A percentile compares a stretch with the other conserved stretches of the same genome.
phyloP scores from a whole-genome alignment of 2,329 filamentous ascomycete genomes.

The Sclerotinia borealis region DNA sequence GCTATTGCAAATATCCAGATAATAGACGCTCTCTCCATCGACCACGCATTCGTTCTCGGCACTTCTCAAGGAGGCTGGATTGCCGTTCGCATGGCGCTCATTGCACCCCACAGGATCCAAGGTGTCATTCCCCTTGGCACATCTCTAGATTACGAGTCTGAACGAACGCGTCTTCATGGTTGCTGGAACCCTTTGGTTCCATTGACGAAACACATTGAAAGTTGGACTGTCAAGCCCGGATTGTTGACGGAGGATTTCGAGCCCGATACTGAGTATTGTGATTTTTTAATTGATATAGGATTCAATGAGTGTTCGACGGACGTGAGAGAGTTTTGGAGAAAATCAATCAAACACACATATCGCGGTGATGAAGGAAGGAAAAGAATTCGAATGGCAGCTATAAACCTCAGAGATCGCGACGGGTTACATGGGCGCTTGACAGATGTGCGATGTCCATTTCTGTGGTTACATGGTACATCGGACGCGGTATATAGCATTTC shows the following conservation, averaged over 20 bases:
- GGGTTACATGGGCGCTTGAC: slow-evolving; percentile 41
- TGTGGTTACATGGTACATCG: slow-evolving; percentile 40
- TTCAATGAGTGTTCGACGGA: slow-evolving; percentile 38
- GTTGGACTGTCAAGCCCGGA: slow-evolving; percentile 27
- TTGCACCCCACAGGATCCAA: slow-evolving; percentile 43
- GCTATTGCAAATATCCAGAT: slow-evolving; percentile 50
- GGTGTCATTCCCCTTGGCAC: slow-evolving; percentile 45
- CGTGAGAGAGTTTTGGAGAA: slow-evolving; percentile 40
- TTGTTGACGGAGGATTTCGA: slow-evolving; percentile 41
- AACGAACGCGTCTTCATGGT: slow-evolving; percentile 39
- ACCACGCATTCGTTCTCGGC: slow-evolving; percentile 44
- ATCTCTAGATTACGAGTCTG: slow-evolving; percentile 48
- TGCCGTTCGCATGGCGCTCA: slow-evolving; percentile 43
- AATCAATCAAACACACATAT: slow-evolving; percentile 42
- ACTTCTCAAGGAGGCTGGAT: slow-evolving; percentile 50
- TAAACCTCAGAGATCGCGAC: slow-evolving; percentile 42
- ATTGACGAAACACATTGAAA: slow-evolving; percentile 36
- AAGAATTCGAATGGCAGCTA: slow-evolving; percentile 42
- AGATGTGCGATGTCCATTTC: slow-evolving; percentile 45
- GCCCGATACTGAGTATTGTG: slow-evolving; percentile 41
- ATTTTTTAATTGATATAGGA: slow-evolving; percentile 40
- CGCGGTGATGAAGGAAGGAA: slow-evolving; percentile 44
- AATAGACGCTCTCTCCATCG: slow-evolving; percentile 43
- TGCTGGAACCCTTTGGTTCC: slow-evolving; percentile 44
- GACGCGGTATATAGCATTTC: slow-evolving; percentile 40